Evolutionary conservation across 306 rosid species (phyloP), one percentile per base, ranked within the genome.

Genomic region (Vigna nakashimae): DNA sequence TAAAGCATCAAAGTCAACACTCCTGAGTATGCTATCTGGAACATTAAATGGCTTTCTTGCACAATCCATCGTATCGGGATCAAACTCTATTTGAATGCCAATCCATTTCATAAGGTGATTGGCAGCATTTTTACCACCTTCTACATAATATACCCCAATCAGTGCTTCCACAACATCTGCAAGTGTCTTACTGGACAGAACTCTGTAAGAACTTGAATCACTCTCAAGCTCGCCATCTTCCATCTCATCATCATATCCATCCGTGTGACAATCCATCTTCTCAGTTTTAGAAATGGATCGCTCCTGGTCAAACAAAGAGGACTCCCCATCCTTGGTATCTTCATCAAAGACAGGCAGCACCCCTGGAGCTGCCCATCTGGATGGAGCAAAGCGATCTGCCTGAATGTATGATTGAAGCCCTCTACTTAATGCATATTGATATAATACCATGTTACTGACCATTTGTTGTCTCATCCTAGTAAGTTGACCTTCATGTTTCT

Each of bases 301-400:
- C 6, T 88, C 97, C 77, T 85, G 89, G 71, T 88, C 98, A 81
- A 91, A 92, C 71, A 95, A 87, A 83, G 91, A 87, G 45, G 96
- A 88, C 32, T 92, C 98, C 74, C 82, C 98, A 51, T 95, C 99
- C 82, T 90, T 92, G 6, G 86, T 86, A 85, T 88, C 97, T 87
- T 95, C 98, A 72, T 95, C 99, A 68, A 86, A 95, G 62, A 95
- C 94, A 7, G 99, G 99, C 71, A 91, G 86, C 71, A 95, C 99
- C 84, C 99, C 99, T 43, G 99, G 99, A 79, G 99, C 96, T 73
- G 97, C 97, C 99, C 99, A 95, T 79, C 98, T 86, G 69, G 98
- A 92, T 59, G 98, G 98, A 75, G 99, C 95, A 77, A 92, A 95
- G 76, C 99, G 97, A 74, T 95, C 99, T 71, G 99, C 98, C 86